Evolutionary conservation across 2,329 filamentous ascomycete genomes (phyloP), one percentile per base, ranked within the genome.

Genomic region (Westerdykella sp.): DNA sequence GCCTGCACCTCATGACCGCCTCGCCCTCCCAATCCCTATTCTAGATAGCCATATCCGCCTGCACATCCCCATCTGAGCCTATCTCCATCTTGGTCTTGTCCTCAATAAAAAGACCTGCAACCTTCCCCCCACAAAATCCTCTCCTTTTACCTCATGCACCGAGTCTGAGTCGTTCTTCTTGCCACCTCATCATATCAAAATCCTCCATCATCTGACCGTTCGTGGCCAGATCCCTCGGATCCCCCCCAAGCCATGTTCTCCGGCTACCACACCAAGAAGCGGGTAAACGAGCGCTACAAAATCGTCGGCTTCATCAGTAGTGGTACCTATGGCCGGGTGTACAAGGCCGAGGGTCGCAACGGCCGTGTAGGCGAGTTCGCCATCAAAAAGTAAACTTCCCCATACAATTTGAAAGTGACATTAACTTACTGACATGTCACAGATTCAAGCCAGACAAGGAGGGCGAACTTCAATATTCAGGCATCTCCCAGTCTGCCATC

Each of bases 271-370:
- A 79, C 73, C 64, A 95, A 95, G 69, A 86, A 93, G 50, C 84
- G 87, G 49, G 88, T 97, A 45, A 84, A 85, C 47, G 91, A 97
- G 68, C 85, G 86, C 54, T 98, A 97, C 71, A 89, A 93, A 57
- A 93, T 98, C 57, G 84, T 98, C 44, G 93, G 93, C 35, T 98
- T 98, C 74, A 98, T 98, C 58, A 95, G 88, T 64, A 95, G 88
- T 56, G 93, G 93, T 37, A 98, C 93, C 13, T 98, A 98, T 78
- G 93, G 93, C 30, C 84, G 93, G 25, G 93, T 98, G 6, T 98
- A 97, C 79, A 98, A 98, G 66, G 93, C 93, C 14, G 75, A 88
- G 35, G 82, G 87, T 56, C 82, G 84, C 51, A 78, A 85, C 71
- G 80, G 82, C 56, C 73, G 83, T 65, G 71, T 80, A 40, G 86